Evolutionary conservation across 2,329 filamentous ascomycete genomes (phyloP).

Genomic region (Akanthomyces muscarius): DNA sequence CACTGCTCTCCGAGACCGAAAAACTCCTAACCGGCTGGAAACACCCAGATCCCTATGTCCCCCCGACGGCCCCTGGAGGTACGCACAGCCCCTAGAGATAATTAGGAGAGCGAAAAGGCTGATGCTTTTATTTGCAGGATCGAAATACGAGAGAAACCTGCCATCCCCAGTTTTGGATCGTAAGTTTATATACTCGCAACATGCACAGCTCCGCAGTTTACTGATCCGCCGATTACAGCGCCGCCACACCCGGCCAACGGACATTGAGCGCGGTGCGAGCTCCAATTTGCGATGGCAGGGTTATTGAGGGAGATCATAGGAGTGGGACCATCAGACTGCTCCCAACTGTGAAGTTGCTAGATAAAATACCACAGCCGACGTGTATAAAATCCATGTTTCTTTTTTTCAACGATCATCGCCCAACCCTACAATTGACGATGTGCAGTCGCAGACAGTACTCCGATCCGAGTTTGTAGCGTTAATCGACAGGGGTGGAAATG

Average conservation of each 20-base stretch:
- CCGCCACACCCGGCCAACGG: slow-evolving; percentile 22
- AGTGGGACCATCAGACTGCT: background rate
- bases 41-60: slow-evolving; percentile 88
- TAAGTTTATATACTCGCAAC: slow-evolving; percentile 46
- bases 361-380: background rate
- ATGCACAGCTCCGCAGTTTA: background rate
- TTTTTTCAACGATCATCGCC: background rate
- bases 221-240: slow-evolving; percentile 20
- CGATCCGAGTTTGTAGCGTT: too few species aligned
- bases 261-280: background rate
- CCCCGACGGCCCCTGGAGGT: slow-evolving; percentile 93
- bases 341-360: background rate
- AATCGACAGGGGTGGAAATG: too few species aligned
- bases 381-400: background rate
- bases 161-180: slow-evolving; percentile 74
- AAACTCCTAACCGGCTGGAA: slow-evolving; percentile 89
- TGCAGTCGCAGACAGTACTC: too few species aligned
- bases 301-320: background rate
- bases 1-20: slow-evolving; percentile 81
- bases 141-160: slow-evolving; percentile 93
- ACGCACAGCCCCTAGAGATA: slow-evolving; percentile 28
- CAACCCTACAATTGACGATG: too few species aligned
- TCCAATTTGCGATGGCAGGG: background rate
- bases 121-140: slow-evolving; percentile 52
- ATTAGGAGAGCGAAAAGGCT: background rate